phyloP scores from a whole-genome alignment of 1,284 basidiomycete species.

The Cerioporus squamosus region DNA sequence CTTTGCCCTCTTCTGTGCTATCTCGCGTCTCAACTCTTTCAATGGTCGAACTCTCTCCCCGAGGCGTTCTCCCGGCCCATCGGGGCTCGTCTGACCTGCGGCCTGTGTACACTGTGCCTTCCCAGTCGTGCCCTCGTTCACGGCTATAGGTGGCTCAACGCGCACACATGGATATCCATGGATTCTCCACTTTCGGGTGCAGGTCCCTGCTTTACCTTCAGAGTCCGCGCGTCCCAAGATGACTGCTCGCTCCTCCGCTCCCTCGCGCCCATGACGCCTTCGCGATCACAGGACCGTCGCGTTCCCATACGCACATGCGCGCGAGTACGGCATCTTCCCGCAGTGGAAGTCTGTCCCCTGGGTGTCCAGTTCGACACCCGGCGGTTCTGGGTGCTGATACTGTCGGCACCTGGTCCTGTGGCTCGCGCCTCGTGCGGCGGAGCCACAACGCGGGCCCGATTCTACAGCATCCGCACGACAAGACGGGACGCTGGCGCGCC shows the following conservation, averaged over 20 bases:
- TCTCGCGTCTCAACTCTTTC: slow-evolving; percentile 1
- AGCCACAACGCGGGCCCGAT: neutral
- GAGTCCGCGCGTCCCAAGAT: too few species aligned
- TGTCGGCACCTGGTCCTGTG: too few species aligned
- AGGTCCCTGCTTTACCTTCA: neutral
- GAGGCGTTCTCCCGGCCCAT: slow-evolving; percentile 4
- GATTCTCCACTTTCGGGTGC: neutral
- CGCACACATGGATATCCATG: neutral
- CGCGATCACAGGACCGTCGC: slow-evolving; percentile 2
- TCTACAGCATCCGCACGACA: neutral
- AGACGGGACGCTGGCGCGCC: slow-evolving; percentile 3
- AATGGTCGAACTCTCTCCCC: slow-evolving; percentile 10
- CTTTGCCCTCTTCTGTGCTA: slow-evolving; percentile 1
- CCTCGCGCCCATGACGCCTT: neutral
- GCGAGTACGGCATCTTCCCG: slow-evolving; percentile 2
- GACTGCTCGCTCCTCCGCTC: too few species aligned
- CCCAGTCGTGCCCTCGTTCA: neutral
- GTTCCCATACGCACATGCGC: slow-evolving; percentile 2
- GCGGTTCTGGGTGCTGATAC: neutral
- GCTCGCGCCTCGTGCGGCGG: too few species aligned
- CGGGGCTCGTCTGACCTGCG: neutral
- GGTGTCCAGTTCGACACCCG: neutral
- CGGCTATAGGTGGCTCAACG: neutral
- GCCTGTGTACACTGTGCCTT: neutral
- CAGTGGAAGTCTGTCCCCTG: neutral